Evolutionary conservation across 2,329 filamentous ascomycete genomes (phyloP).

Genomic region (Beauveria medogensis): DNA sequence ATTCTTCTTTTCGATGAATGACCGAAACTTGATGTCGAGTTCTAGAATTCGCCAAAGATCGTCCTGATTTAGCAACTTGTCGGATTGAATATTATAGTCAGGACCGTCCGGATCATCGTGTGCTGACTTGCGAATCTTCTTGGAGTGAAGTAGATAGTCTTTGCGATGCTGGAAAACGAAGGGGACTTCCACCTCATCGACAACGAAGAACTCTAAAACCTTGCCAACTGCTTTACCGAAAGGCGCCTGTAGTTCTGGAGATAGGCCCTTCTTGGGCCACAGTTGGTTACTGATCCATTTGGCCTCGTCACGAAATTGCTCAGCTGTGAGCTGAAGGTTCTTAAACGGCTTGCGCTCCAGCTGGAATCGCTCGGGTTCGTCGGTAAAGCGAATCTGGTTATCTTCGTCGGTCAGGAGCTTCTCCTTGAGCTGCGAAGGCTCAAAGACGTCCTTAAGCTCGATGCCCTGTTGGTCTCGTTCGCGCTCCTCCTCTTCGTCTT

Average conservation of each 20-base stretch:
- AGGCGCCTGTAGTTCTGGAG: constrained; percentile 63
- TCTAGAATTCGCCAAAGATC: constrained; percentile 95
- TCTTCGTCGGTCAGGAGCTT: constrained; percentile 94
- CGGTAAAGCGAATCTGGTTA: constrained; percentile 77
- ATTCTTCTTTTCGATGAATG: constrained; percentile 85
- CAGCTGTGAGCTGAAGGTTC: constrained; percentile 68
- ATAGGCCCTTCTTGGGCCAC: constrained; percentile 76
- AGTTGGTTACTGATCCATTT: constrained; percentile 87
- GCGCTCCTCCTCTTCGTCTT: constrained; percentile 76
- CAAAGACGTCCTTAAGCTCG: constrained; percentile 95
- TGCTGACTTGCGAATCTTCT: constrained; percentile 55
- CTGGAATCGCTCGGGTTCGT: constrained; percentile 92
- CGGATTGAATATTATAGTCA: constrained; percentile 67
- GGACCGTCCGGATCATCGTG: constrained; percentile 61
- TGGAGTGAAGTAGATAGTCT: constrained; percentile 90
- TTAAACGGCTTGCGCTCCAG: constrained; percentile 84
- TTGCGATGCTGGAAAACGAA: constrained; percentile 98
- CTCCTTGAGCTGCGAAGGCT: constrained; percentile 89
- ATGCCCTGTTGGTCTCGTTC: constrained; percentile 74
- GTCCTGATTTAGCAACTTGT: constrained; percentile 84
- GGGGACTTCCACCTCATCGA: constrained; percentile 89
- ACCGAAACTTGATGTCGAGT: constrained; percentile 89
- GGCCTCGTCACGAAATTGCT: constrained; percentile 84
- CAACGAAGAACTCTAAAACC: constrained; percentile 89
- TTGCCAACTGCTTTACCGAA: constrained; percentile 86